These are phyloP conservation scores for Cutaneotrichosporon daszewskae DNA, from an alignment of 1,284 basidiomycete species.

Conservation along the genomic window DNA sequence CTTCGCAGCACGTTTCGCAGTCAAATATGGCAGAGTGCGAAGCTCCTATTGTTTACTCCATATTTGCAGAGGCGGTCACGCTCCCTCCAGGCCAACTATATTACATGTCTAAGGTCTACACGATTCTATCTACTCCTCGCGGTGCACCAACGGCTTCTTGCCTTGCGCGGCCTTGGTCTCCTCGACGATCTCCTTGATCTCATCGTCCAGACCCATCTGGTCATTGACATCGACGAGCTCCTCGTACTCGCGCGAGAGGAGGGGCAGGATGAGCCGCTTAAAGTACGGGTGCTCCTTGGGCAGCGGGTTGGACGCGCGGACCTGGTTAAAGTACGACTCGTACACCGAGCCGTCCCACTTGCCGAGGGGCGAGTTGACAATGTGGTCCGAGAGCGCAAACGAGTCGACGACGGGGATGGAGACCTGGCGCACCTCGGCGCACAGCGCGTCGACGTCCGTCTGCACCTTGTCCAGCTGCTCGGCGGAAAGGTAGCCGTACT, in stretches of 20 bases:
- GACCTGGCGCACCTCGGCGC: constrained; percentile 49
- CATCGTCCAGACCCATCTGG: constrained; percentile 49
- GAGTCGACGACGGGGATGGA: constrained; percentile 53
- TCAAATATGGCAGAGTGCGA: too few species aligned
- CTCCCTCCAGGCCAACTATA: too few species aligned
- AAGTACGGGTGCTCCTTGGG: constrained; percentile 53
- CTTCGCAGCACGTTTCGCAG: too few species aligned
- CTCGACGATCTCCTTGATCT: constrained; percentile 35
- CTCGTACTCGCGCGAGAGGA: constrained; percentile 50
- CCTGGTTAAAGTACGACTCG: constrained; percentile 52
- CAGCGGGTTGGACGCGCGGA: constrained; percentile 43
- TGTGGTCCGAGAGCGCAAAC: constrained; percentile 54
- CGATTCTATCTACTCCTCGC: constrained; percentile 1
- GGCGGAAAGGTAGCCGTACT: constrained; percentile 50
- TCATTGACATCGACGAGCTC: constrained; percentile 49
- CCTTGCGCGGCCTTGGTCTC: constrained; percentile 6
- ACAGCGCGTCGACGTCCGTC: constrained; percentile 50
- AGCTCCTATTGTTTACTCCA: too few species aligned
- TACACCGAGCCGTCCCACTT: constrained; percentile 51
- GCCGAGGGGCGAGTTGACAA: constrained; percentile 56
- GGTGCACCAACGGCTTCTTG: constrained; percentile 4
- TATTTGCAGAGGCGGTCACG: too few species aligned
- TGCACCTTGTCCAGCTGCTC: constrained; percentile 50
- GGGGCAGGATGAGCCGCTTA: constrained; percentile 53
- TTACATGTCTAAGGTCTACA: neutral